Evolutionary conservation across 2,329 filamentous ascomycete genomes (phyloP).

Genomic region (Coniosporium tulheliwenetii): DNA sequence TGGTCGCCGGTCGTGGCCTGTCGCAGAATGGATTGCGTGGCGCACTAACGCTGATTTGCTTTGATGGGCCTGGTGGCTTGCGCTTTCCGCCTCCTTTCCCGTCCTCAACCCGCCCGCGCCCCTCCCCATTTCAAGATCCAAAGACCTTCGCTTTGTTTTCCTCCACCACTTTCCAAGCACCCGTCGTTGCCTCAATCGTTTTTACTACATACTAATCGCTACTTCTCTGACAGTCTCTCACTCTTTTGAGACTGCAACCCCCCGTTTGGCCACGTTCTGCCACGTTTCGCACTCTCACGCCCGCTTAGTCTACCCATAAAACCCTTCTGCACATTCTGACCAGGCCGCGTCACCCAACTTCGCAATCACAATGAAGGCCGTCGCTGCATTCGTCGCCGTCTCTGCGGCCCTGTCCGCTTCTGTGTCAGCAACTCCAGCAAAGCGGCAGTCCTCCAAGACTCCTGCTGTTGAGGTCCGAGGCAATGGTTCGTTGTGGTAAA

Average conservation of each 20-base stretch:
- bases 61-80: too few relatives aligned
- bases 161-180: too few relatives aligned
- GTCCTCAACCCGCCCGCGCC: too few relatives aligned
- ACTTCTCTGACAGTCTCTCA: background rate
- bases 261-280: background rate
- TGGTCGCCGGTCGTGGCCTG: too few relatives aligned
- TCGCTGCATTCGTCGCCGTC: constrained; percentile 28
- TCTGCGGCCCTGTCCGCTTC: constrained; percentile 29
- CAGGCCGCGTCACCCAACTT: background rate
- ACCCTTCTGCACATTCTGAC: background rate
- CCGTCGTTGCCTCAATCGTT: too few relatives aligned
- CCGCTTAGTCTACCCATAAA: background rate
- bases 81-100: too few relatives aligned
- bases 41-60: too few relatives aligned
- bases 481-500: constrained; percentile 30
- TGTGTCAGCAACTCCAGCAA: constrained; percentile 26
- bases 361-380: constrained; percentile 35
- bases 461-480: constrained; percentile 46
- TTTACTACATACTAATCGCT: background rate
- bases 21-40: too few relatives aligned
- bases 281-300: background rate
- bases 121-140: too few relatives aligned
- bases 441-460: constrained; percentile 23
- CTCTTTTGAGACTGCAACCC: background rate
- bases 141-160: too few relatives aligned